Conservation (phyloP, 2,329 filamentous ascomycete species). For the Neobulgaria alba region DNA sequence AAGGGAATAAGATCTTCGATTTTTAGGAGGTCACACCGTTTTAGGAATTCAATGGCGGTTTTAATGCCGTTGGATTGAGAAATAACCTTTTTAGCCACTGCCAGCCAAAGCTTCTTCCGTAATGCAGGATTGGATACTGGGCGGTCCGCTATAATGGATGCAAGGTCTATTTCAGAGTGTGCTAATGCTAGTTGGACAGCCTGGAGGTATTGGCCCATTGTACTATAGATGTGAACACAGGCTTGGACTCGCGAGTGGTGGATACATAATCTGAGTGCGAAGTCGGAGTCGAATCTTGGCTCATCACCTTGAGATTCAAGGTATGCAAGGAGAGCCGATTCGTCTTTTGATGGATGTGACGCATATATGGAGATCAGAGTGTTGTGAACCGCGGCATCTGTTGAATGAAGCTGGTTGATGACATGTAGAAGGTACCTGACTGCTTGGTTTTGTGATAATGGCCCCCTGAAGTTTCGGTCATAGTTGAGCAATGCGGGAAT, state of each 20-base stretch:
- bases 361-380: conserved; percentile 95
- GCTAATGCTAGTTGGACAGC: conserved; percentile 88
- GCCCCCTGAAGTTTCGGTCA: conserved; percentile 65
- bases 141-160: conserved; percentile 79
- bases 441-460: conserved; percentile 75
- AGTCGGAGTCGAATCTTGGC: conserved; percentile 86
- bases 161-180: conserved; percentile 82
- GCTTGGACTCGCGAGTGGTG: conserved; percentile 88
- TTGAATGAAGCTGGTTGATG: conserved; percentile 75
- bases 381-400: conserved; percentile 86
- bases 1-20: conserved; percentile 98
- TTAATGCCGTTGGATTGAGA: conserved; percentile 80
- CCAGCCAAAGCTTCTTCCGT: conserved; percentile 91
- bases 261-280: conserved; percentile 90
- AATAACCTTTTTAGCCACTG: conserved; percentile 91
- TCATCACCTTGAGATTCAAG: conserved; percentile 84
- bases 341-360: conserved; percentile 72
- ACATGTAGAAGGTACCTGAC: conserved; percentile 89
- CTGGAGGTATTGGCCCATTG: conserved; percentile 89
- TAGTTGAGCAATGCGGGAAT: conserved; percentile 94
- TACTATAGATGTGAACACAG: conserved; percentile 94
- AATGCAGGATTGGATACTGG: conserved; percentile 70
- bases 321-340: conserved; percentile 78
- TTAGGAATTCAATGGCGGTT: conserved; percentile 85
- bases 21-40: conserved; percentile 79